A percentile compares a stretch with the other conserved stretches of the same genome.
phyloP scores from a whole-genome alignment of 2,329 filamentous ascomycete species.

The Fusarium irregulare region DNA sequence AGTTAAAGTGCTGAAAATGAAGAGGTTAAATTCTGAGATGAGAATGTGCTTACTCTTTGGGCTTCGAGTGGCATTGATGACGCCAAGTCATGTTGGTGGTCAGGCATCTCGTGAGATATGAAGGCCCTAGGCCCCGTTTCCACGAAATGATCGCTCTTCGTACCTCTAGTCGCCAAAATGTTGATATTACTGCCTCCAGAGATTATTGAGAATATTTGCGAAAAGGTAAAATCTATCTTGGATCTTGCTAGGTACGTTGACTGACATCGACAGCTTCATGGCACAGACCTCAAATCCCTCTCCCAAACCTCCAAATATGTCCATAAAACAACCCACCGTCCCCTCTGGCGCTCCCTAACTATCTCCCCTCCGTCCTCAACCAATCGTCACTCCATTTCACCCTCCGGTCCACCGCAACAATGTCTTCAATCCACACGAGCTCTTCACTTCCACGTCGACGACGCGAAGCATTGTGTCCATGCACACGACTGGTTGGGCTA shows the following conservation, averaged over 20 bases:
- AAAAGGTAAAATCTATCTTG: not conserved
- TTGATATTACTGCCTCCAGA: not conserved
- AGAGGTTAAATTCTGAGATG: not conserved
- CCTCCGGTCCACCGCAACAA: not conserved
- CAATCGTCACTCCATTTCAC: not conserved
- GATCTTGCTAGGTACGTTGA: too few relatives aligned
- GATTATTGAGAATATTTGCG: not conserved
- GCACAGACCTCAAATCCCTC: not conserved
- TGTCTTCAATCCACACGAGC: not conserved
- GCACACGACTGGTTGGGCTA: constrained; percentile 3
- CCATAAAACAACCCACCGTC: not conserved
- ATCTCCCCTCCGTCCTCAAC: fast-evolving
- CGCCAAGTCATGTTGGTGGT: not conserved
- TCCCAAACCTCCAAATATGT: constrained; percentile 7
- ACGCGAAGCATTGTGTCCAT: not conserved
- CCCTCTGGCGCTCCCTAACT: not conserved
- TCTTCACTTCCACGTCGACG: not conserved
- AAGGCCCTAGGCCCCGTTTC: too few relatives aligned
- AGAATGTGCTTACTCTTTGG: constrained; percentile 9
- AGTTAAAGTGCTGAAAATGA: not conserved
- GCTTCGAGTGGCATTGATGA: not conserved
- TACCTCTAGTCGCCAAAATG: not conserved
- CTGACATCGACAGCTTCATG: not conserved
- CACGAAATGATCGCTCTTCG: too few relatives aligned
- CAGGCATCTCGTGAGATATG: not conserved